These are phyloP conservation scores for Plectranthus barbatus DNA, from an alignment of 257 asterid species.

Conservation along the genomic window DNA sequence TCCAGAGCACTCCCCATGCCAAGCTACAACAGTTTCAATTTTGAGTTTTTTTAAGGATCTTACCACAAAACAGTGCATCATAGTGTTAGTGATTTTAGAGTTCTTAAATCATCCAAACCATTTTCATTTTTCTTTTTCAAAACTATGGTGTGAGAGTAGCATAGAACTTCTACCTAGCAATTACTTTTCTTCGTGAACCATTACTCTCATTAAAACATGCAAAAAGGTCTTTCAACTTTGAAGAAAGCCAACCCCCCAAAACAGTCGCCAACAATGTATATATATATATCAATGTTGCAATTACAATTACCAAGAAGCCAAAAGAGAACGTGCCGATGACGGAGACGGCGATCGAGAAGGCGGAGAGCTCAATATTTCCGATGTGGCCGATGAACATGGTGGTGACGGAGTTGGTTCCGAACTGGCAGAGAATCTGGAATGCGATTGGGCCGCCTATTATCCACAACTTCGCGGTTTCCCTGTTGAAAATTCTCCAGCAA, in stretches of 20 bases:
- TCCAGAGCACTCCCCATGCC: conserved; percentile 98
- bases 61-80: no score
- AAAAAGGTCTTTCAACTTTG: no score
- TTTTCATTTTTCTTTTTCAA: no score
- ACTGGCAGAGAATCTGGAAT: conserved; percentile 39
- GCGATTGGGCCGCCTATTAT: conserved; percentile 44
- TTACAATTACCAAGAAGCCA: conserved; percentile 33
- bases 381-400: conserved; percentile 47
- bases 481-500: conserved; percentile 31
- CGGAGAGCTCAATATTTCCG: conserved; percentile 42
- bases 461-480: conserved; percentile 36
- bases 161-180: no score
- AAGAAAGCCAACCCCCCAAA: no score
- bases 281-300: not conserved
- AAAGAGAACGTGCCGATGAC: conserved; percentile 39
- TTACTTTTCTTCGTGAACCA: no score
- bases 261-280: no score
- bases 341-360: conserved; percentile 36
- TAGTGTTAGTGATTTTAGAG: no score
- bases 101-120: no score
- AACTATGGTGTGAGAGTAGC: no score
- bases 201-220: no score
- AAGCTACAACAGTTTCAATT: conserved; percentile 37
- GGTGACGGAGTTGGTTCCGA: conserved; percentile 34
- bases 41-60: no score